A percentile compares a stretch with the other conserved stretches of the same genome.
Evolutionary conservation across 2,329 filamentous ascomycete species (phyloP).

Genomic region (Pseudogymnoascus sp.): DNA sequence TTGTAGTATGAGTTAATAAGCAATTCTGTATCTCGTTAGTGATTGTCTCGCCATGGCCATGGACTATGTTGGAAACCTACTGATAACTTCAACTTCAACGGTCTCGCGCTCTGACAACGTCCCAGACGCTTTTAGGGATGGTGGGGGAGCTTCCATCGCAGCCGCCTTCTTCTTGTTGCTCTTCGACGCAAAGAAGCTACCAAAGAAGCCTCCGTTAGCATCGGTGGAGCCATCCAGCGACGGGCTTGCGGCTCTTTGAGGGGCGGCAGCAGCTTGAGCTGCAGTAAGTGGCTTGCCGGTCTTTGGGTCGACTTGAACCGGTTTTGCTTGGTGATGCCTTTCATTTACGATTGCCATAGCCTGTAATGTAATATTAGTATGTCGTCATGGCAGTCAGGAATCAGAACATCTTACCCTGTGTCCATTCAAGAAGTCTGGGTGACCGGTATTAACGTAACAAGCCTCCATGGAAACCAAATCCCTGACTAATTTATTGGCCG

Average conservation of each 20-base stretch:
- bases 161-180: constrained; percentile 99
- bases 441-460: constrained; percentile 96
- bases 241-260: constrained; percentile 63
- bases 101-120: constrained; percentile 89
- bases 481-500: constrained; percentile 91
- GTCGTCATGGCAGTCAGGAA: constrained; percentile 12
- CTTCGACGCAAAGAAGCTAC: constrained; percentile 97
- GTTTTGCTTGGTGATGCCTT: constrained; percentile 72
- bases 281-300: constrained; percentile 83
- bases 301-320: constrained; percentile 95
- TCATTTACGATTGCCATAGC: constrained; percentile 99
- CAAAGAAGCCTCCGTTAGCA: constrained; percentile 79
- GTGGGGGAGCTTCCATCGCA: constrained; percentile 94
- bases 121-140: constrained; percentile 88
- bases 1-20: constrained; percentile 97
- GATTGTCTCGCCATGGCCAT: not conserved
- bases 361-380: constrained; percentile 34
- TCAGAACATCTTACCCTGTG: constrained; percentile 58
- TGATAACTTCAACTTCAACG: constrained; percentile 97
- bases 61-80: constrained; percentile 46
- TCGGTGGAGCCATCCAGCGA: constrained; percentile 51
- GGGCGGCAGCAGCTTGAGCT: constrained; percentile 53
- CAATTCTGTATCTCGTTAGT: constrained; percentile 57
- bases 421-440: constrained; percentile 95
- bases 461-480: constrained; percentile 94